Evolutionary conservation across 306 rosid genomes (phyloP).

Genomic region (Gillenia trifoliata): DNA sequence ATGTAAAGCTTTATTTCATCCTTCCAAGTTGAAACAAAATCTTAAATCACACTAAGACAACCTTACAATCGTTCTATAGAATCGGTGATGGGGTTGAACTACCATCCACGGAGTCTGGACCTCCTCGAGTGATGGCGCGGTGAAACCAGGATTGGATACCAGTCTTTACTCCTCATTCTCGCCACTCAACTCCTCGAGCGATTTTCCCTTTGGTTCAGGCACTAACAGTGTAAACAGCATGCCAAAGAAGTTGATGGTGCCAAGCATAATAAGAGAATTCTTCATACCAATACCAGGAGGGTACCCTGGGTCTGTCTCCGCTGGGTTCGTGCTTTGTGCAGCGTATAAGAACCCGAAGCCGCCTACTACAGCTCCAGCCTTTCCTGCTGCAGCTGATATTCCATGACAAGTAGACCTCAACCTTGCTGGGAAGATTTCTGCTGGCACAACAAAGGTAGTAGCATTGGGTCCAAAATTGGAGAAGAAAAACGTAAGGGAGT

Average conservation of each 20-base stretch:
- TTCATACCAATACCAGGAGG: conserved; percentile 1
- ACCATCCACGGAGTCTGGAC: too few species aligned
- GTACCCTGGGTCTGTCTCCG: background rate
- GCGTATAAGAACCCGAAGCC: background rate
- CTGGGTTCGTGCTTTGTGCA: background rate
- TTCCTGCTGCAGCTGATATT: conserved; percentile 14
- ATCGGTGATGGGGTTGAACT: too few species aligned
- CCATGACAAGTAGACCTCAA: conserved; percentile 14
- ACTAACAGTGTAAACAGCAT: background rate
- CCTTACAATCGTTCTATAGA: too few species aligned
- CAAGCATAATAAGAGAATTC: background rate
- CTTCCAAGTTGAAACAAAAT: too few species aligned
- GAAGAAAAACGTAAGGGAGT: conserved; percentile 11
- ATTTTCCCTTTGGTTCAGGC: background rate
- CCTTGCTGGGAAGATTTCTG: conserved; percentile 12
- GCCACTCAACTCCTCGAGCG: background rate
- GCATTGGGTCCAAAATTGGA: conserved; percentile 18
- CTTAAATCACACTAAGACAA: too few species aligned
- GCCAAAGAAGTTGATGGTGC: background rate
- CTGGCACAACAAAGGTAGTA: conserved; percentile 14
- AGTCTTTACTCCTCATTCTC: background rate
- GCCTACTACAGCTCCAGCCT: conserved; percentile 9
- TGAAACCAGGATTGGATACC: too few species aligned
- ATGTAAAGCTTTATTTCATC: too few species aligned
- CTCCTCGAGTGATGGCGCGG: too few species aligned